Evolutionary conservation across 129 eudicot species (phyloP), one percentile per base, ranked within the genome.

Genomic region (Helianthus tuberosus): DNA sequence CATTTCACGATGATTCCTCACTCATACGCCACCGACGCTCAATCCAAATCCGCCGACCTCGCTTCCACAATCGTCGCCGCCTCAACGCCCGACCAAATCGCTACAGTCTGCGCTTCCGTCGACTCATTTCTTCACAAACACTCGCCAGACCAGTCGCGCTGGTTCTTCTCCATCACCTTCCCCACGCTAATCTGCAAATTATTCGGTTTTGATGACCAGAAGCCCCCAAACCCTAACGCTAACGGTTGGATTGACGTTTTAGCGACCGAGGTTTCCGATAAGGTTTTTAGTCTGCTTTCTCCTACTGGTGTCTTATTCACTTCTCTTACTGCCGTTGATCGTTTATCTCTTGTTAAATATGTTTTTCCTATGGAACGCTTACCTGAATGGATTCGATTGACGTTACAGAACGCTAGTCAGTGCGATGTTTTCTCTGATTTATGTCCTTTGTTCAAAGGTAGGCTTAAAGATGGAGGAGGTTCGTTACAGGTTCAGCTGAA

Each of bases 81-180:
- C 46, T 43, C 82, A 6, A 38, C 93, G 5, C 92, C 93, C 59
- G 72, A 83, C 41, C 84, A 88, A 79, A 93, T 93, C 62, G 39
- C 84, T 77, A 62, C 88, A 68, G 96, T 89, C 1, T 77, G 87
- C 74, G 77, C 80, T 75, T 81, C 89, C 43, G 77, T 92, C 5
- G 96, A 92, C 63, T 60, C 86, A 1, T 90, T 85, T 53, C 88
- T 92, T 48, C 83, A 67, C 13, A 80, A 67, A 62, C 92, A 85
- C 85, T 72, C 94, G 0, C 87, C 96, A 0, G 98, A 92, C 83
- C 98, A 89, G 74, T 65, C 84, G 43, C 85, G 96, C 14, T 90
- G 86, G 86, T 92, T 92, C 87, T 92, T 89, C 89, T 89, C 98
- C 86, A 35, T 87, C 84, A 72, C 98, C 64, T 92, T 92, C 66